Evolutionary conservation across 306 rosid genomes (phyloP), one percentile per base, ranked within the genome.

Genomic region (Cicer pinnatifidum): DNA sequence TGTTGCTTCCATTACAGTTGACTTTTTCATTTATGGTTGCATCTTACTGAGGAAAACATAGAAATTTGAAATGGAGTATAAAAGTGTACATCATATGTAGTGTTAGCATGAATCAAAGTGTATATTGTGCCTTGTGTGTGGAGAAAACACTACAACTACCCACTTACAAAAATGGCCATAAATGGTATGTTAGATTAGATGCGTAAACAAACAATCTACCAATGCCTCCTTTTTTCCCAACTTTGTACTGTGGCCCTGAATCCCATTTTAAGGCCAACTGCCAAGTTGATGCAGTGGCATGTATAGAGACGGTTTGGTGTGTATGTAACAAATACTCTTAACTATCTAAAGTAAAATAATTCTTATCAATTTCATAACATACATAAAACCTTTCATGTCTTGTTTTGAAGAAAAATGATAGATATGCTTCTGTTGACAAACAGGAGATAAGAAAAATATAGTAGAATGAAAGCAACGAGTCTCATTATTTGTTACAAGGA

Each of bases 21-120:
- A 50, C 7, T 52, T n/a, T 11, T 39, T 47, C 33, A 46, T 39
- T 81, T 28, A 35, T 75, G 58, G 65, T 71, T 58, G 76, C 66
- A 67, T 43, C 73, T 56, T 68, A 64, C 46, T 45, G 43, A 39
- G 7, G 8, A 64, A 82, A 76, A 64, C 64, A 54, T 8, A 17
- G n/a, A 39, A 43, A 47, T 28, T 39, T 6, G 23, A 79, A 64
- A 50, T 38, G 38, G 17, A 59, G 10, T 13, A 66, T 37, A 66
- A 7, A 63, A 53, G n/a, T 70, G 46, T 46, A 47, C 16, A n/a
- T 63, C 38, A 40, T 8, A 45, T 62, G 46, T 1, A 17, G 20
- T 15, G 44, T 52, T 58, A 67, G 69, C 15, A 57, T 12, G 15
- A 39, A 51, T 39, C 19, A 12, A 44, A 41, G 15, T 28, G 33